Conservation (phyloP, 768 basidiomycete genomes). For the Agrocybe praecox region DNA sequence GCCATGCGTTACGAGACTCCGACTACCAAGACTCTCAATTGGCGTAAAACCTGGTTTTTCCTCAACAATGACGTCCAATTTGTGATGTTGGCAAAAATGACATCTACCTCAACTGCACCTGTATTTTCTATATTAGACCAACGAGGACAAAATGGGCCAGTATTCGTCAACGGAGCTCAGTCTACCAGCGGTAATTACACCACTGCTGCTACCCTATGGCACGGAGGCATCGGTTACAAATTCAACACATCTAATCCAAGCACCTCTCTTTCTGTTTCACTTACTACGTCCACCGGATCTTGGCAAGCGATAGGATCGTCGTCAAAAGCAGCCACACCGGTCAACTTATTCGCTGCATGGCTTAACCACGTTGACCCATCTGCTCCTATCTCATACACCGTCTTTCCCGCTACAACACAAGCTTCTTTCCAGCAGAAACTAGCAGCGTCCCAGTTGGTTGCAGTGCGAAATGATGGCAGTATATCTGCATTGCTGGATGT, state of each 20-base stretch:
- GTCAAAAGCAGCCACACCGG: constrained; percentile 49
- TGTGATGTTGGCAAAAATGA: constrained; percentile 56
- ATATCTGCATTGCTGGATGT: constrained; percentile 53
- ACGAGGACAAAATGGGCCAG: constrained; percentile 41
- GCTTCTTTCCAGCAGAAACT: constrained; percentile 29
- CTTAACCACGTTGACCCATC: constrained; percentile 29
- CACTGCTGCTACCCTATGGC: constrained; percentile 54
- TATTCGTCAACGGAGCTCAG: constrained; percentile 42
- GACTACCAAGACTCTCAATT: constrained; percentile 47
- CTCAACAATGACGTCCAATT: constrained; percentile 60
- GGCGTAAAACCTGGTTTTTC: constrained; percentile 76
- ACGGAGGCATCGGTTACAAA: constrained; percentile 61
- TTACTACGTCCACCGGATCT: constrained; percentile 50
- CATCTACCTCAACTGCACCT: constrained; percentile 42
- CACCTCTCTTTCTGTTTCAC: constrained; percentile 38
- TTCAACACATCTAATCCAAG: constrained; percentile 36
- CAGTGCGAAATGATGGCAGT: constrained; percentile 46
- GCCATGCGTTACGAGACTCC: constrained; percentile 72
- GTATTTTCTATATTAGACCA: constrained; percentile 70
- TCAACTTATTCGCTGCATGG: constrained; percentile 60
- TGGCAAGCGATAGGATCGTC: constrained; percentile 67
- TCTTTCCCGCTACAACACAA: constrained; percentile 40
- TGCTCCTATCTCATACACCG: constrained; percentile 36
- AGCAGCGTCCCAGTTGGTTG: constrained; percentile 15
- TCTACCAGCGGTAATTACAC: constrained; percentile 29